A percentile compares a stretch with the other conserved stretches of the same genome.
phyloP scores from a whole-genome alignment of 352 stramenopile species.

The Globisporangium uncinulatum region DNA sequence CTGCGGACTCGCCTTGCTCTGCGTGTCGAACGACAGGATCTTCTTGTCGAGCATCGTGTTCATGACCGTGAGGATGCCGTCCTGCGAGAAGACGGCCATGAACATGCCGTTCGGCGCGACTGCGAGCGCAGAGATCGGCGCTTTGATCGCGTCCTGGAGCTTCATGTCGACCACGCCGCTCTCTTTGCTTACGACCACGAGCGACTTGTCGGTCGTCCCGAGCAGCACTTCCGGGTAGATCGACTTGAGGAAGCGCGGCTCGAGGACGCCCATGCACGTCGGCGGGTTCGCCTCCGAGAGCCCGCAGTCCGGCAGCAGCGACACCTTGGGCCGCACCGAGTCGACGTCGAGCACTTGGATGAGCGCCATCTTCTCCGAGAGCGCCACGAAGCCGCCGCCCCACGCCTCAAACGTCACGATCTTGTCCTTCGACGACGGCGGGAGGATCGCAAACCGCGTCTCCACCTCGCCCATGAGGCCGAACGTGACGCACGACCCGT shows the following conservation, averaged over 20 bases:
- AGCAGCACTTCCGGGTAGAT: conserved; percentile 92
- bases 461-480: conserved; percentile 66
- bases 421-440: conserved; percentile 60
- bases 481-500: conserved; percentile 64
- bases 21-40: conserved; percentile 84
- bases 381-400: conserved; percentile 66
- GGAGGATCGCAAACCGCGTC: conserved; percentile 64
- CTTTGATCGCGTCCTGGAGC: conserved; percentile 73
- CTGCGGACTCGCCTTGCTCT: conserved; percentile 69
- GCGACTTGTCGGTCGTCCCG: conserved; percentile 86
- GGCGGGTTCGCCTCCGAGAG: conserved; percentile 68
- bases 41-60: conserved; percentile 96
- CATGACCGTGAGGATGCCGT: conserved; percentile 92
- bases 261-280: conserved; percentile 90
- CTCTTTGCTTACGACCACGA: conserved; percentile 81
- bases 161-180: conserved; percentile 70
- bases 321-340: conserved; percentile 72
- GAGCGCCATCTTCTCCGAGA: conserved; percentile 80
- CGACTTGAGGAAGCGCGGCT: conserved; percentile 87
- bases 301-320: conserved; percentile 61
- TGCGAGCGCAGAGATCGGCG: conserved; percentile 89
- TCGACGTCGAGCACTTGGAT: conserved; percentile 79
- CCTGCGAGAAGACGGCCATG: conserved; percentile 93
- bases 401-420: conserved; percentile 73
- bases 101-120: conserved; percentile 95